Base-by-base conservation (phyloP, 225 moss, liverwort and hornwort species). In the Anthoceros angustus region DNA sequence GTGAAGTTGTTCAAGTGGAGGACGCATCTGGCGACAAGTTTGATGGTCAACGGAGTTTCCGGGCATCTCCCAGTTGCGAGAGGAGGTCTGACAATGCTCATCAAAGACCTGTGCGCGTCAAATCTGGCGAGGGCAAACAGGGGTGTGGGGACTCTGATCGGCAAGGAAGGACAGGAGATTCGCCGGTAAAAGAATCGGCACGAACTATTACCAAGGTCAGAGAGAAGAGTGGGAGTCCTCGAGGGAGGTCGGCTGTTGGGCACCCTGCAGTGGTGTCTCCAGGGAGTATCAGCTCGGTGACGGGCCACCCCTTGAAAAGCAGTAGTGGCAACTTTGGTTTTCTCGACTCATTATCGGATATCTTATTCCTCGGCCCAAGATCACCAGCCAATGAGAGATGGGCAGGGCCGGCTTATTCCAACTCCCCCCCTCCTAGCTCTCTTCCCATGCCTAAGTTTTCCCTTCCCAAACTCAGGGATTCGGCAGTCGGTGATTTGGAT, bases 391-490 rank as follows among this genome's bases (percentile, higher is more conserved):
- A 40, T 4, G 81, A 81, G 63, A 71, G 81, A 61, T 81, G 81
- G 81, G 81, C 81, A 0, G 81, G 81, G 41, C 81, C 81, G 5
- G 81, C 75, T 0, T 81, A 78, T 39, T 66, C 75, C 0, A 78
- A 81, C 5, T 81, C 81, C 0, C 81, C 81, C 6, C 78, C 81
- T 42, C 81, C 81, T 3, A 81, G 81, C 24, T 75, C 78, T 38
- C 72, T 81, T 25, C 81, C 81, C 0, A 75, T 81, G 9, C 81
- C 81, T 0, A 78, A 64, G 0, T 81, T 81, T 25, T 69, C 78
- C 14, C 69, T 72, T 23, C 81, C 75, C 18, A 77, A 77, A 5
- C 43, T 73, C 40, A 81, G 74, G 55, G 55, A 55, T 7, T 18
- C 55, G 40, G 66, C 75, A 0, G 62, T 67, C 5, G 18, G 55